Percentiles rank a stretch among this genome's conserved stretches.
Conservation (phyloP, 352 stramenopile species). For the Phytophthora meadii region DNA sequence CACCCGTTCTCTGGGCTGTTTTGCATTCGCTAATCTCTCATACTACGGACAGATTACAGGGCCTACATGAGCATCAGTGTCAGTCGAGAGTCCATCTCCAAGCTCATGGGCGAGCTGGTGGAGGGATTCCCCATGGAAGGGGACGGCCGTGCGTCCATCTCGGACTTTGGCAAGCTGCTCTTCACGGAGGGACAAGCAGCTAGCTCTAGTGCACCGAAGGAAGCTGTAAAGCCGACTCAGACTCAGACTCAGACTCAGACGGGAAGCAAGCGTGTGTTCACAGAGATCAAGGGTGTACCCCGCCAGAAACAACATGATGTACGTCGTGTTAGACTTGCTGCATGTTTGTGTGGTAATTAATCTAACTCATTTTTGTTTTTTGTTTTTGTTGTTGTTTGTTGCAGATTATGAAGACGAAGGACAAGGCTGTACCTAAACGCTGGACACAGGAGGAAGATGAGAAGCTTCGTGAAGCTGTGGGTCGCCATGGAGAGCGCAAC, state of each 20-base stretch:
- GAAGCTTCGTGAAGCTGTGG: conserved; percentile 75
- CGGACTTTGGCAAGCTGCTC: conserved; percentile 87
- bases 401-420: conserved; percentile 85
- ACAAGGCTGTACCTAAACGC: conserved; percentile 84
- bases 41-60: not conserved
- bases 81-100: conserved; percentile 86
- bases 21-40: conserved; percentile 17
- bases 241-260: conserved; percentile 18
- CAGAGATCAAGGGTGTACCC: conserved; percentile 85
- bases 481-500: conserved; percentile 81
- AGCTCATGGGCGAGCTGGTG: conserved; percentile 86
- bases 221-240: conserved; percentile 4
- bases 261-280: conserved; percentile 81
- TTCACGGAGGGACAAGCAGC: conserved; percentile 75
- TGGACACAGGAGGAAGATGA: conserved; percentile 87
- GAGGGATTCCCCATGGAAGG: conserved; percentile 84
- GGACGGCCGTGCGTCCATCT: conserved; percentile 81
- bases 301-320: conserved; percentile 86
- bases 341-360: not conserved
- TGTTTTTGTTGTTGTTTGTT: conserved; percentile 1
- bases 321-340: conserved; percentile 3
- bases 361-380: conserved; percentile 6
- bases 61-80: conserved; percentile 74
- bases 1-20: conserved; percentile 19
- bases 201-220: conserved; percentile 11